phyloP scores from a whole-genome alignment of 2,329 filamentous ascomycete species.

The Scedosporium minutisporum region DNA sequence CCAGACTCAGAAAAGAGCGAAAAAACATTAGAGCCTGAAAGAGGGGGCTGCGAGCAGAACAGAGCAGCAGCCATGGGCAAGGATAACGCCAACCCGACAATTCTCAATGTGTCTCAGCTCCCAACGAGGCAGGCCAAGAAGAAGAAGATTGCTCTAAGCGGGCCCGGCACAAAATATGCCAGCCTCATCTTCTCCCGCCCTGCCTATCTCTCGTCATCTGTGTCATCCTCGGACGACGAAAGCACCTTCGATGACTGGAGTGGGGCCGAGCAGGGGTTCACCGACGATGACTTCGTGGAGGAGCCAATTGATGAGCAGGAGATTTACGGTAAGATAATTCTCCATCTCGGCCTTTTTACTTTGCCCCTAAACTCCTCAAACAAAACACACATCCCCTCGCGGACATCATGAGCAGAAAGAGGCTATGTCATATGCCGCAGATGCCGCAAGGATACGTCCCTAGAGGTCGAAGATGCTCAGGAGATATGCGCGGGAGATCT shows the following conservation, averaged over 20 bases:
- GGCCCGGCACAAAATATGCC: slow-evolving; percentile 37
- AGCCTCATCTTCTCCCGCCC: slow-evolving; percentile 36
- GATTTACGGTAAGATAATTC: slow-evolving; percentile 63
- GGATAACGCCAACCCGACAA: slow-evolving; percentile 86
- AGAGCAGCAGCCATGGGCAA: slow-evolving; percentile 24
- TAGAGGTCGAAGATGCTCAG: not conserved
- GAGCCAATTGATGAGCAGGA: slow-evolving; percentile 96
- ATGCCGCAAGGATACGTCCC: not conserved
- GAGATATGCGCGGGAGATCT: not conserved
- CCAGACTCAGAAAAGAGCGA: not conserved
- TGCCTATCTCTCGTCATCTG: slow-evolving; percentile 26
- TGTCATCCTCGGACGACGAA: slow-evolving; percentile 26
- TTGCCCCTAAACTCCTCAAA: slow-evolving; percentile 10
- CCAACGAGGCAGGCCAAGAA: slow-evolving; percentile 57
- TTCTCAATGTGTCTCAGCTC: slow-evolving; percentile 79
- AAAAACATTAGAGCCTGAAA: not conserved
- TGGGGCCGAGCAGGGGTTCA: slow-evolving; percentile 11
- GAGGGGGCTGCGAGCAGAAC: not conserved
- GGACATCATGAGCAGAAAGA: not conserved
- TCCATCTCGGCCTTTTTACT: slow-evolving; percentile 2
- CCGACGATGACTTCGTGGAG: slow-evolving; percentile 49
- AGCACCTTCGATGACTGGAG: slow-evolving; percentile 14
- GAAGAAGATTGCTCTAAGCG: slow-evolving; percentile 34
- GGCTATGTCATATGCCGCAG: not conserved
- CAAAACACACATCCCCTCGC: not conserved